Evolutionary conservation across 805 yeast genomes (phyloP).

Genomic region (Kuraishia molischiana): DNA sequence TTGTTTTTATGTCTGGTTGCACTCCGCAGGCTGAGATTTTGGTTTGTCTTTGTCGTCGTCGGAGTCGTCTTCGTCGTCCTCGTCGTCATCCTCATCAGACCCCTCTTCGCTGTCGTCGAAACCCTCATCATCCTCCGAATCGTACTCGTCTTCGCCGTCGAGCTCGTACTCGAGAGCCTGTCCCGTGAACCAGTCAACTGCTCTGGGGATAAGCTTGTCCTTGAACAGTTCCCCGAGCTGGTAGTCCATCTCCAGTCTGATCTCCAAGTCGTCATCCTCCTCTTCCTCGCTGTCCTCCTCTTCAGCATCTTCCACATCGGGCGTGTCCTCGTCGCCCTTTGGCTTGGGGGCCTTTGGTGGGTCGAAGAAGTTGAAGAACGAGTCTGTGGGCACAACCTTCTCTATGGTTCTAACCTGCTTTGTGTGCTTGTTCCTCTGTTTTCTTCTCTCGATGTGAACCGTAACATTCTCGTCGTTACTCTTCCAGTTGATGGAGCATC

Average conservation of each 20-base stretch:
- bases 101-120: conserved; percentile 54
- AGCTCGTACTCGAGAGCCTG: conserved; percentile 79
- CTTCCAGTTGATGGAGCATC: conserved; percentile 76
- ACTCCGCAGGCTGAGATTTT: conserved; percentile 64
- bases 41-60: conserved; percentile 31
- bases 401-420: conserved; percentile 95
- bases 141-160: conserved; percentile 44
- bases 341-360: conserved; percentile 72
- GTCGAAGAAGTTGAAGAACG: conserved; percentile 91
- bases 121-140: conserved; percentile 49
- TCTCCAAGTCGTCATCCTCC: conserved; percentile 68
- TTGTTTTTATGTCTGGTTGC: conserved; percentile 48
- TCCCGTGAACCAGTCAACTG: conserved; percentile 98
- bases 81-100: conserved; percentile 55
- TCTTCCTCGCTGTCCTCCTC: conserved; percentile 32
- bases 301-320: conserved; percentile 39
- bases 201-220: conserved; percentile 92
- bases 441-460: conserved; percentile 81
- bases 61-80: conserved; percentile 32
- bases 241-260: conserved; percentile 82
- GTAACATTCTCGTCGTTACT: conserved; percentile 78
- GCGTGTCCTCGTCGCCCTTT: conserved; percentile 34
- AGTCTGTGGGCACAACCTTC: conserved; percentile 87
- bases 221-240: conserved; percentile 94
- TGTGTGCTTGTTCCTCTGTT: conserved; percentile 94